Evolutionary conservation across 805 yeast species (phyloP).

Genomic region (Cyberlindnera euphorbiiphila): DNA sequence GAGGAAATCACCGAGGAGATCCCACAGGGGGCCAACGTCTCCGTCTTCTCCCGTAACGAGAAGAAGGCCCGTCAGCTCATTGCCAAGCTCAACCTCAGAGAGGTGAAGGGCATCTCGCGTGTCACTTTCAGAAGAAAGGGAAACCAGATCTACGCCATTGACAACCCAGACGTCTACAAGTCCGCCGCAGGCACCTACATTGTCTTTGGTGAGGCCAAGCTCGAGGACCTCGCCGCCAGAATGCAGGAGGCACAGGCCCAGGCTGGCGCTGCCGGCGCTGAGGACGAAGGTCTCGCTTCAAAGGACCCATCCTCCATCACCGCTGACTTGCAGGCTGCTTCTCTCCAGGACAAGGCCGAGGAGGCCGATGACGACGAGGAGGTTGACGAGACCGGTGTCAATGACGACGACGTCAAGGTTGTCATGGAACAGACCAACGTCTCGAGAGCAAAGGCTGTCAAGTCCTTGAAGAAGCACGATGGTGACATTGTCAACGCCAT

Average conservation of each 20-base stretch:
- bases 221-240: conserved; percentile 88
- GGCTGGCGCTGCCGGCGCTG: conserved; percentile 36
- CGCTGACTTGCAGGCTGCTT: conserved; percentile 73
- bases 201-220: conserved; percentile 97
- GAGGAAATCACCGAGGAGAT: conserved; percentile 31
- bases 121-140: conserved; percentile 94
- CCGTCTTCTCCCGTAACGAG: conserved; percentile 84
- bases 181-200: conserved; percentile 91
- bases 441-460: conserved; percentile 84
- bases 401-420: conserved; percentile 75
- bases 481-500: conserved; percentile 96
- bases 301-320: conserved; percentile 76
- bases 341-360: conserved; percentile 44
- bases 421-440: conserved; percentile 90
- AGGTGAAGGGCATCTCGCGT: conserved; percentile 87
- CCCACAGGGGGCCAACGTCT: conserved; percentile 80
- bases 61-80: conserved; percentile 92
- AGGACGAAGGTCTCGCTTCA: conserved; percentile 51
- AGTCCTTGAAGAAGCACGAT: conserved; percentile 82
- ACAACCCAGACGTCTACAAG: conserved; percentile 91
- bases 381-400: conserved; percentile 83
- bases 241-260: conserved; percentile 72
- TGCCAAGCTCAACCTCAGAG: conserved; percentile 84
- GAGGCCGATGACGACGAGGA: conserved; percentile 54
- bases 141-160: conserved; percentile 87